These are phyloP conservation scores for Naegleria fowleri DNA, from an alignment of 208 protist genomes.

Conservation along the genomic window DNA sequence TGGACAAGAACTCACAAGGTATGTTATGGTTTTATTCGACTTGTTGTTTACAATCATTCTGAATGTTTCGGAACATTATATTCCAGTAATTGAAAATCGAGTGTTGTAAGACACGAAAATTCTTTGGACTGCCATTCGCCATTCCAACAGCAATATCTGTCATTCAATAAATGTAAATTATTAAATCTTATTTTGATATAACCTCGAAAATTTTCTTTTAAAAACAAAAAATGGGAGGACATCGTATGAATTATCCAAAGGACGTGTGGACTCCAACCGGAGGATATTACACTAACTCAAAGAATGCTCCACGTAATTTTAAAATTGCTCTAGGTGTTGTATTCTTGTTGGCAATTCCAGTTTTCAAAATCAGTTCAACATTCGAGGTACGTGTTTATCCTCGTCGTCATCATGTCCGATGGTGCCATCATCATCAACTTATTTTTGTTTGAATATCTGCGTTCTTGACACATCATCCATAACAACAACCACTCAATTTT, in stretches of 20 bases:
- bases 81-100: no score
- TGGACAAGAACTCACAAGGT: background rate
- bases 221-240: background rate
- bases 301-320: background rate
- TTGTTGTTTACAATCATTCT: no score
- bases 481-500: no score
- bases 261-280: background rate
- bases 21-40: background rate
- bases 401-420: background rate
- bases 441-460: background rate
- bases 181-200: no score
- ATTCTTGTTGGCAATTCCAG: background rate
- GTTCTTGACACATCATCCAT: no score
- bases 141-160: no score
- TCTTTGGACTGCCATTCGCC: no score
- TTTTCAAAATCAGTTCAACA: background rate
- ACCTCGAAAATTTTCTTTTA: no score
- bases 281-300: background rate
- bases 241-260: conserved; percentile 3
- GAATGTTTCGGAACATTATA: no score
- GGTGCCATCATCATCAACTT: background rate
- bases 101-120: no score
- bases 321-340: background rate
- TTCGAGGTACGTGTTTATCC: background rate
- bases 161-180: no score